These are phyloP conservation scores for Globisporangium polare DNA, from an alignment of 352 stramenopile genomes.

Conservation along the genomic window DNA sequence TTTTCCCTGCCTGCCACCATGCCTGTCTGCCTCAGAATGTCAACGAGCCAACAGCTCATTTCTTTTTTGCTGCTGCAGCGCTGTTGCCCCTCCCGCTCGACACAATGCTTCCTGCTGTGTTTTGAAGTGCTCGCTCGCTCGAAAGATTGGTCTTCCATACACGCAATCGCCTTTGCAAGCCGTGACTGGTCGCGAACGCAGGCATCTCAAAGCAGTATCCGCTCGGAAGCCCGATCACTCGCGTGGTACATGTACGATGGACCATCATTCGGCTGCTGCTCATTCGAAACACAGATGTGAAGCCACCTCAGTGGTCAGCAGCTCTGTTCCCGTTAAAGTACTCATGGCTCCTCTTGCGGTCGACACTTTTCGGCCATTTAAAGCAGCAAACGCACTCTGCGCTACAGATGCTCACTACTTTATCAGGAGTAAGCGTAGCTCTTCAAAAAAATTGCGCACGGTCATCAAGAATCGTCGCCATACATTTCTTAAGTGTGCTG, in stretches of 20 bases:
- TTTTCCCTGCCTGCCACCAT: too few relatives aligned
- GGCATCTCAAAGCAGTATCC: too few relatives aligned
- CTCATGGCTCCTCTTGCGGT: neutral
- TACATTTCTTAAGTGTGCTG: constrained; percentile 1
- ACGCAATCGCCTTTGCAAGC: neutral
- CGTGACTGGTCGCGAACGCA: too few relatives aligned
- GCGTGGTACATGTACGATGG: neutral
- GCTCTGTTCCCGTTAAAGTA: neutral
- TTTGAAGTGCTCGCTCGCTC: too few relatives aligned
- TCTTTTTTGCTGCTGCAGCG: neutral
- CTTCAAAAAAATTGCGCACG: neutral
- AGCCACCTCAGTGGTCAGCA: neutral
- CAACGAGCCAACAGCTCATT: neutral
- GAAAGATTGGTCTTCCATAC: neutral
- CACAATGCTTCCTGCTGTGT: too few relatives aligned
- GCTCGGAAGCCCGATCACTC: neutral
- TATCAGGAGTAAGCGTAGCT: neutral
- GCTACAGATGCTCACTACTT: neutral
- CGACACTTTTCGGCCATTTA: neutral
- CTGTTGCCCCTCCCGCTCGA: neutral
- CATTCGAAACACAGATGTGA: neutral
- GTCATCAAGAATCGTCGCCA: neutral
- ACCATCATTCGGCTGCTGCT: neutral
- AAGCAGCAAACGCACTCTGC: neutral
- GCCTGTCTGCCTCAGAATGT: too few relatives aligned